phyloP scores from a whole-genome alignment of 257 asterid genomes.

The Salvia miltiorrhiza region DNA sequence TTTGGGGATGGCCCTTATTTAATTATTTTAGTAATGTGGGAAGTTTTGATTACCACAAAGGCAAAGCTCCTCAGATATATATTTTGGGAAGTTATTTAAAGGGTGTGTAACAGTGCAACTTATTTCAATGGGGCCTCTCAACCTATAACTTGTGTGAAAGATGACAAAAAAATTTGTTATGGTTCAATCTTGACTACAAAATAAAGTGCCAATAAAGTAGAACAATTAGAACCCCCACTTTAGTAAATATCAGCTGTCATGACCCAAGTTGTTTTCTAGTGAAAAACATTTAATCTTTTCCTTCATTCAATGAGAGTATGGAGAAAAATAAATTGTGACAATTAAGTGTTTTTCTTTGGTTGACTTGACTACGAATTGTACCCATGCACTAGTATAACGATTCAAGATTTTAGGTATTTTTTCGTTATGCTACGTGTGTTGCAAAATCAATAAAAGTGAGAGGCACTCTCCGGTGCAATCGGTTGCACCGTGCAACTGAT shows the following conservation, averaged over 20 bases:
- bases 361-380: constrained; percentile 16
- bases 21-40: constrained; percentile 8
- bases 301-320: neutral
- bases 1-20: neutral
- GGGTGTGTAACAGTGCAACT: neutral
- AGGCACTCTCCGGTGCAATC: too few relatives aligned
- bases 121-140: constrained; percentile 25
- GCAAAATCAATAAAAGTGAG: too few relatives aligned
- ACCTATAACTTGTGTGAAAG: constrained; percentile 21
- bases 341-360: constrained; percentile 17
- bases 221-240: constrained; percentile 20
- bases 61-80: constrained; percentile 1
- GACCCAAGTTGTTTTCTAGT: constrained; percentile 3
- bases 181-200: constrained; percentile 23
- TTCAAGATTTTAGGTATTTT: neutral
- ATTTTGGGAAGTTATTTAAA: neutral
- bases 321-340: neutral
- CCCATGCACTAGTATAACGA: neutral
- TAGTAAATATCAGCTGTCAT: constrained; percentile 19
- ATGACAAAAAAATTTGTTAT: constrained; percentile 22
- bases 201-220: constrained; percentile 25
- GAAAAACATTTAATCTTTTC: constrained; percentile 1
- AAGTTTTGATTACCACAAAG: constrained; percentile 9
- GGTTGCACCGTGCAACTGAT: too few relatives aligned
- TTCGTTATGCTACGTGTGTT: too few relatives aligned